Evolutionary conservation across 208 protist species (phyloP), one percentile per base, ranked within the genome.

Genomic region (Strigomonas oncopelti): DNA sequence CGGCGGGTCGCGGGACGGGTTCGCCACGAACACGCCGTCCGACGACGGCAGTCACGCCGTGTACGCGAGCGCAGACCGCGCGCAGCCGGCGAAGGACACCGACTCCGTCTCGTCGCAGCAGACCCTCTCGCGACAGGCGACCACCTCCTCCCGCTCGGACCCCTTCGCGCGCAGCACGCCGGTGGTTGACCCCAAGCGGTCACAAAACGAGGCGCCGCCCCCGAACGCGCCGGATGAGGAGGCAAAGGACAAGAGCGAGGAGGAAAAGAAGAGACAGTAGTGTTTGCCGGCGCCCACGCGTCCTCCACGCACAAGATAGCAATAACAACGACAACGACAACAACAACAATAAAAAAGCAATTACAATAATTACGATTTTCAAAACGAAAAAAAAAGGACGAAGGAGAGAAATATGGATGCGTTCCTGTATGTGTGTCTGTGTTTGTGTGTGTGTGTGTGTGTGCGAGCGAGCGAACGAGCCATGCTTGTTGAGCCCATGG

Each of bases 231-330:
- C 42, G 11, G 42, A 48, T 20, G 42, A 48, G 3, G 42, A 48
- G 11, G 18, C 42, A 48, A 20, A 20, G 18, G 42, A 48, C 11
- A 48, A 20, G 16, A 20, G 18, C 42, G 18, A 48, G 9, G 42
- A 48, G 13, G 42, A 48, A 48, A 48, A 48, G 42, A 48, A 48
- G 42, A 48, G n/a, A n/a, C n/a, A n/a, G n/a, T n/a, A n/a, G n/a
- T n/a, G n/a, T n/a, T n/a, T n/a, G n/a, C n/a, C n/a, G n/a, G n/a
- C n/a, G n/a, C n/a, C n/a, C n/a, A n/a, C n/a, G n/a, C n/a, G n/a
- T n/a, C n/a, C n/a, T n/a, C n/a, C n/a, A n/a, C n/a, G n/a, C n/a
- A n/a, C n/a, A n/a, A n/a, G n/a, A n/a, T n/a, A n/a, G n/a, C n/a
- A n/a, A n/a, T n/a, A n/a, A n/a, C n/a, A n/a, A n/a, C n/a, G n/a